Conservation (phyloP, 1,284 basidiomycete genomes). For the Volvariella surrecta region DNA sequence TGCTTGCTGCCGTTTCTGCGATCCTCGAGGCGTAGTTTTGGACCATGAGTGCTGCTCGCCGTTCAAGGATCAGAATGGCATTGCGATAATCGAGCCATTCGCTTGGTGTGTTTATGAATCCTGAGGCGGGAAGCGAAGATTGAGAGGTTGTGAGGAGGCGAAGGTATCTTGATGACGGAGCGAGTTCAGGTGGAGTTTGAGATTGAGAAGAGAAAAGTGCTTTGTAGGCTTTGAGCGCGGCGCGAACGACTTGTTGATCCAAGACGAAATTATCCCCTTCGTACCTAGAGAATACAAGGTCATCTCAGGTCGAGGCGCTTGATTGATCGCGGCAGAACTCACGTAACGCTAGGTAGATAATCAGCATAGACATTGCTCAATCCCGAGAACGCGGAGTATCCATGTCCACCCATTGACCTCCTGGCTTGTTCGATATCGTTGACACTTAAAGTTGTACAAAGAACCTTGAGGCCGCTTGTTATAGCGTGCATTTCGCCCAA, state of each 20-base stretch:
- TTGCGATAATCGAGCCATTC: constrained; percentile 30
- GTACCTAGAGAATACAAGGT: constrained; percentile 41
- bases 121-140: constrained; percentile 11
- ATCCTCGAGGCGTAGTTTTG: constrained; percentile 34
- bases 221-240: constrained; percentile 53
- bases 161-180: constrained; percentile 45
- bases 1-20: constrained; percentile 10
- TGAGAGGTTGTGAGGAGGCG: no score
- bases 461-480: constrained; percentile 62
- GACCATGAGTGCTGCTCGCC: constrained; percentile 54
- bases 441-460: constrained; percentile 44
- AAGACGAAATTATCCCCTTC: constrained; percentile 77
- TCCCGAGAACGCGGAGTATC: constrained; percentile 63
- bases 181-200: constrained; percentile 21
- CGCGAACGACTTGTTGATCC: constrained; percentile 64
- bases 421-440: constrained; percentile 63
- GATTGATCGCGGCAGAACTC: no score
- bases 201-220: constrained; percentile 18
- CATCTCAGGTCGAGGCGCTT: constrained; percentile 1
- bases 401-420: constrained; percentile 72
- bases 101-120: constrained; percentile 14
- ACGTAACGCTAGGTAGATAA: constrained; percentile 60
- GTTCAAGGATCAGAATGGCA: constrained; percentile 44
- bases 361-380: constrained; percentile 59
- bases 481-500: constrained; percentile 68